phyloP scores from a whole-genome alignment of 371 early-diverging fungal species.

The Enterocytospora artemiae region DNA sequence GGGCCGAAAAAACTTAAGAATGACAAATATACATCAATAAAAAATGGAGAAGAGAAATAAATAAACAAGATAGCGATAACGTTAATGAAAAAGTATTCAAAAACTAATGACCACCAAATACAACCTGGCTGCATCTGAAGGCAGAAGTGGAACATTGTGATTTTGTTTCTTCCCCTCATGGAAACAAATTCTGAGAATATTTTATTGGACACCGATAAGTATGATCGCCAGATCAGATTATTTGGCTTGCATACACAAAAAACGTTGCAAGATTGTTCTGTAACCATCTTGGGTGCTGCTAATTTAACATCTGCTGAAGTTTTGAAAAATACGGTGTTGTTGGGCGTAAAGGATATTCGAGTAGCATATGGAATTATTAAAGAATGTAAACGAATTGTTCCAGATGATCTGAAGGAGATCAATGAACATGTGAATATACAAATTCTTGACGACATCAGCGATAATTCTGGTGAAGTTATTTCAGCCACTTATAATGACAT shows the following conservation, averaged over 20 bases:
- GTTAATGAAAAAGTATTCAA: too few species aligned
- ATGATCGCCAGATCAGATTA: not conserved
- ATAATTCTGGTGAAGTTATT: too few species aligned
- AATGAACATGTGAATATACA: constrained; percentile 3
- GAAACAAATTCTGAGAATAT: not conserved
- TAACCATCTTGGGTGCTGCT: not conserved
- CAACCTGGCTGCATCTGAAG: too few species aligned
- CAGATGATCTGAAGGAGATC: constrained; percentile 2
- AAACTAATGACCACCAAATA: too few species aligned
- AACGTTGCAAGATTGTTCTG: not conserved
- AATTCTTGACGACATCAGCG: too few species aligned
- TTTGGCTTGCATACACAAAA: constrained; percentile 22
- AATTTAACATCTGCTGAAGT: constrained; percentile 16
- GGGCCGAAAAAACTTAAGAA: too few species aligned
- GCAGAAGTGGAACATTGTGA: not conserved
- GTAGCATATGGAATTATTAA: not conserved
- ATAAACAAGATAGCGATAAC: too few species aligned
- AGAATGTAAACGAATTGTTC: constrained; percentile 7
- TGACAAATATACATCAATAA: too few species aligned
- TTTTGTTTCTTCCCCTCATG: not conserved
- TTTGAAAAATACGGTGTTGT: constrained; percentile 21
- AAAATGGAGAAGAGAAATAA: too few species aligned
- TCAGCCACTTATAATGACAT: too few species aligned
- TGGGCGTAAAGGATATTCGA: constrained; percentile 5
- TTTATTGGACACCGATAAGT: not conserved